These are phyloP conservation scores for Alternaria alternata DNA, from an alignment of 2,329 filamentous ascomycete species.

Conservation along the genomic window DNA sequence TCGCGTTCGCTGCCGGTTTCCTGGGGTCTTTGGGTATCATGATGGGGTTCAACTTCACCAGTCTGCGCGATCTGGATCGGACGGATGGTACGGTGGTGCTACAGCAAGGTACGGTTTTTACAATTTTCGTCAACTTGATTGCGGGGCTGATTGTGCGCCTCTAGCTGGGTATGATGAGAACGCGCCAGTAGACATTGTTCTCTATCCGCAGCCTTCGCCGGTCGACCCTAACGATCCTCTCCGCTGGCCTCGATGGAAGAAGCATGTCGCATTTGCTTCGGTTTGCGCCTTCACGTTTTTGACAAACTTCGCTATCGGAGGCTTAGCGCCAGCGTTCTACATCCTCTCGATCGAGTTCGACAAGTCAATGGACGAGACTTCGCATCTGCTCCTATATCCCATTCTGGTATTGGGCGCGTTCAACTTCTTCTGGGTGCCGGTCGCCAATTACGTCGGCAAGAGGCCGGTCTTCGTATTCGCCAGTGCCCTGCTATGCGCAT, in stretches of 20 bases:
- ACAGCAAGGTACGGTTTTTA: slow-evolving; percentile 26
- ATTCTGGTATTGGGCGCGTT: slow-evolving; percentile 60
- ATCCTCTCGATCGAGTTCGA: slow-evolving; percentile 56
- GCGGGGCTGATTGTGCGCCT: slow-evolving; percentile 1
- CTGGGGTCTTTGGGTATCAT: not conserved
- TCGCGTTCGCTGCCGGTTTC: not conserved
- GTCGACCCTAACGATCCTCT: slow-evolving; percentile 60
- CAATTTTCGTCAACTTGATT: not conserved
- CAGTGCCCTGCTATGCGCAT: slow-evolving; percentile 54
- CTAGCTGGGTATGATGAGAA: slow-evolving; percentile 3
- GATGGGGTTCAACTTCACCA: slow-evolving; percentile 45
- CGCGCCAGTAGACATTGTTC: slow-evolving; percentile 41
- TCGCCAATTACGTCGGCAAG: slow-evolving; percentile 59
- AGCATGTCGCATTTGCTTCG: slow-evolving; percentile 46
- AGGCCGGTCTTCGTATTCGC: slow-evolving; percentile 58
- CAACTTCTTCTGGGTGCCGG: slow-evolving; percentile 62
- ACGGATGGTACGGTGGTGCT: slow-evolving; percentile 53
- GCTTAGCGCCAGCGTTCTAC: slow-evolving; percentile 56
- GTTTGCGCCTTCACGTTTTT: slow-evolving; percentile 59
- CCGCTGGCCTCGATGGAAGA: slow-evolving; percentile 58
- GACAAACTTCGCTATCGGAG: slow-evolving; percentile 57
- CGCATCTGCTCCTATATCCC: slow-evolving; percentile 50
- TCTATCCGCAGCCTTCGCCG: slow-evolving; percentile 58
- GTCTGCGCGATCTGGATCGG: slow-evolving; percentile 48
- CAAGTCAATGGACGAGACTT: slow-evolving; percentile 56